phyloP scores from a whole-genome alignment of 768 basidiomycete genomes.

The Auriscalpium microsporum region DNA sequence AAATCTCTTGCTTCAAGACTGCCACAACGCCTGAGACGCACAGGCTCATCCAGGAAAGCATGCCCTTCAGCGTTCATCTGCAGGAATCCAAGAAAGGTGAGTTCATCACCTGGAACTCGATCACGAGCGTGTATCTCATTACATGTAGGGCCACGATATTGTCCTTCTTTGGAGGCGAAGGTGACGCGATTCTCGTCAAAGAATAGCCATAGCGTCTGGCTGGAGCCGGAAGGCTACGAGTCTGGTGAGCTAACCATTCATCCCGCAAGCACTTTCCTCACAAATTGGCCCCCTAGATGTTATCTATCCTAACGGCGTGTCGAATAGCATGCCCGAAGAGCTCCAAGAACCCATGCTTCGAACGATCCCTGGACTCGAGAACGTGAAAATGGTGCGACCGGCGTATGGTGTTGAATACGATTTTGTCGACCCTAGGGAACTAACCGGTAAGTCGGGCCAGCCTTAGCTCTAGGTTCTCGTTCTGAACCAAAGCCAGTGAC shows the following conservation, averaged over 20 bases:
- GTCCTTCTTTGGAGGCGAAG: constrained; percentile 86
- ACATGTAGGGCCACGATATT: constrained; percentile 73
- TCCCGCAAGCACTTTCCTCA: too few relatives aligned
- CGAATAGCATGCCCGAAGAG: constrained; percentile 82
- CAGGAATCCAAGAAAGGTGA: constrained; percentile 82
- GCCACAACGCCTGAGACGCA: constrained; percentile 68
- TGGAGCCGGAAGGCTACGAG: constrained; percentile 89
- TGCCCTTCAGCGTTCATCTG: constrained; percentile 76
- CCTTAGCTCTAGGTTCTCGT: neutral
- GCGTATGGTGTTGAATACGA: constrained; percentile 95
- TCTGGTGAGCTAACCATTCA: constrained; percentile 40
- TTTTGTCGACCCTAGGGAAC: constrained; percentile 78
- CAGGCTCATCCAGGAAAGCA: constrained; percentile 60
- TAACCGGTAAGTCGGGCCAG: constrained; percentile 44
- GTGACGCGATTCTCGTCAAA: constrained; percentile 72
- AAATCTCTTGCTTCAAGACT: constrained; percentile 67
- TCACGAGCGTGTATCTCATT: neutral
- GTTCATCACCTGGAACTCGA: neutral
- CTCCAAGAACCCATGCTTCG: constrained; percentile 77
- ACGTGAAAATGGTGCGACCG: constrained; percentile 73
- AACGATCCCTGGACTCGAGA: constrained; percentile 78
- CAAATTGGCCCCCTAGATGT: constrained; percentile 39
- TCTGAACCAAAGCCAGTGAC: constrained; percentile 40
- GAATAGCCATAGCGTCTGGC: constrained; percentile 67
- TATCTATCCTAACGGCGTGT: constrained; percentile 87